A percentile compares a stretch with the other conserved stretches of the same genome.
These are phyloP conservation scores for Drechslerella dactyloides DNA, from an alignment of 2,329 filamentous ascomycete species.

Conservation along the genomic window DNA sequence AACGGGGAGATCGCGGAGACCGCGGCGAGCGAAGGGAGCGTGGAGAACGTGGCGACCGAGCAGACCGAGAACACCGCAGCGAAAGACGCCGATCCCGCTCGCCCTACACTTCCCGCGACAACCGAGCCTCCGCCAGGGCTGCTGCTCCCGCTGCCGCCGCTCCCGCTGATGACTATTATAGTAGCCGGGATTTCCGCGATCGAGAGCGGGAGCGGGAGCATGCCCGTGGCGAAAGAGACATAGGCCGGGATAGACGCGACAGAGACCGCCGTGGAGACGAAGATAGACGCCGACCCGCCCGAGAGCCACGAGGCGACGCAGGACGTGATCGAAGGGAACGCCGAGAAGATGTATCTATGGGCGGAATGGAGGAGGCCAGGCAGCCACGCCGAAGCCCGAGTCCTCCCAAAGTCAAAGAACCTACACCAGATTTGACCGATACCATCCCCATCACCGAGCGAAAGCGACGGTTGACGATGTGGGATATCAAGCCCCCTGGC, in stretches of 20 bases:
- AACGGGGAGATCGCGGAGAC: conserved; percentile 56
- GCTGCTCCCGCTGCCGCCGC: conserved; percentile 58
- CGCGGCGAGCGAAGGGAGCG: conserved; percentile 58
- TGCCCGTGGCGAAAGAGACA: conserved; percentile 60
- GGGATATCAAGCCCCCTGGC: conserved; percentile 98
- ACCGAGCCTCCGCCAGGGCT: conserved; percentile 47
- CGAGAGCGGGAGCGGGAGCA: conserved; percentile 78
- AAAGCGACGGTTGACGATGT: conserved; percentile 93
- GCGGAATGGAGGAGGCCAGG: conserved; percentile 59
- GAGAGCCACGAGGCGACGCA: conserved; percentile 59
- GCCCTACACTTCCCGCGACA: conserved; percentile 51
- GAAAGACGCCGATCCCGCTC: conserved; percentile 59
- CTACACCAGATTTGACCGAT: conserved; percentile 91
- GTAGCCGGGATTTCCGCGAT: conserved; percentile 71
- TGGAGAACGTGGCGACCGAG: conserved; percentile 55
- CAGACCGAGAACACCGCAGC: conserved; percentile 60
- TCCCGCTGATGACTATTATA: conserved; percentile 72
- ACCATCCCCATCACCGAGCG: conserved; percentile 81
- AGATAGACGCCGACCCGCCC: conserved; percentile 64
- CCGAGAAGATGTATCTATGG: conserved; percentile 57
- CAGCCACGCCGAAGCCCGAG: conserved; percentile 76
- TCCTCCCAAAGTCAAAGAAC: conserved; percentile 89
- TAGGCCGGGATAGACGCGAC: conserved; percentile 71
- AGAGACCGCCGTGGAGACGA: conserved; percentile 56
- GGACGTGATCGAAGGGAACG: conserved; percentile 64